A percentile compares a stretch with the other conserved stretches of the same genome.
Evolutionary conservation across 83 land plant species (phyloP).

Genomic region (Picea abies): DNA sequence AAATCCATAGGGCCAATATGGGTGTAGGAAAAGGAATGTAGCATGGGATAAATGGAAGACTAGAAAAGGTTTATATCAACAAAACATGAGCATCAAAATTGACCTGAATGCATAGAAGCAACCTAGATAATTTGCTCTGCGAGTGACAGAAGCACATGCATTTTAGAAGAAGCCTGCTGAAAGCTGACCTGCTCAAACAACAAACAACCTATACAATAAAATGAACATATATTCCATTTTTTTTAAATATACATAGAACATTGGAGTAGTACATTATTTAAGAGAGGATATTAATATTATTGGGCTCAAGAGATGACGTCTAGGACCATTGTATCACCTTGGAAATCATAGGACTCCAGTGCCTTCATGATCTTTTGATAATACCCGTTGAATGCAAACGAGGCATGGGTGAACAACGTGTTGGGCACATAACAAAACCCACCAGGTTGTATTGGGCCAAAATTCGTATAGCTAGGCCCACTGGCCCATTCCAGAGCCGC

Average conservation of each 20-base stretch:
- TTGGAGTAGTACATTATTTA: not conserved
- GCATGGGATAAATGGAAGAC: too few species aligned
- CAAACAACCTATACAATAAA: too few species aligned
- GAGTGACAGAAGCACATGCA: too few species aligned
- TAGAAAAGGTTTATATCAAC: too few species aligned
- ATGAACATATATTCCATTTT: too few species aligned
- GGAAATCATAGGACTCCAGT: conserved; percentile 57
- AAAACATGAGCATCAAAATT: too few species aligned
- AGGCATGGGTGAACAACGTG: conserved; percentile 47
- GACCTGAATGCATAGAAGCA: too few species aligned
- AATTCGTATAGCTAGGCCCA: conserved; percentile 50
- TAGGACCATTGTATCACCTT: conserved; percentile 52
- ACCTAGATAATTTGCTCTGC: too few species aligned
- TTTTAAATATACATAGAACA: not conserved
- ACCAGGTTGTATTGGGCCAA: conserved; percentile 48
- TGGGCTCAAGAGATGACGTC: conserved; percentile 50
- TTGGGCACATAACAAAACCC: conserved; percentile 51
- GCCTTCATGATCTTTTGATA: conserved; percentile 53
- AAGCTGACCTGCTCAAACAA: too few species aligned
- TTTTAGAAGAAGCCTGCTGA: too few species aligned
- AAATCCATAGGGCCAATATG: too few species aligned
- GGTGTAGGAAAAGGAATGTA: too few species aligned
- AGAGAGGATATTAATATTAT: not conserved
- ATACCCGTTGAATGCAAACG: conserved; percentile 60
- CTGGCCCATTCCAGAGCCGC: conserved; percentile 64